A percentile compares a stretch with the other conserved stretches of the same genome.
Conservation (phyloP, 2,329 filamentous ascomycete species). For the Pyrenophora teres region DNA sequence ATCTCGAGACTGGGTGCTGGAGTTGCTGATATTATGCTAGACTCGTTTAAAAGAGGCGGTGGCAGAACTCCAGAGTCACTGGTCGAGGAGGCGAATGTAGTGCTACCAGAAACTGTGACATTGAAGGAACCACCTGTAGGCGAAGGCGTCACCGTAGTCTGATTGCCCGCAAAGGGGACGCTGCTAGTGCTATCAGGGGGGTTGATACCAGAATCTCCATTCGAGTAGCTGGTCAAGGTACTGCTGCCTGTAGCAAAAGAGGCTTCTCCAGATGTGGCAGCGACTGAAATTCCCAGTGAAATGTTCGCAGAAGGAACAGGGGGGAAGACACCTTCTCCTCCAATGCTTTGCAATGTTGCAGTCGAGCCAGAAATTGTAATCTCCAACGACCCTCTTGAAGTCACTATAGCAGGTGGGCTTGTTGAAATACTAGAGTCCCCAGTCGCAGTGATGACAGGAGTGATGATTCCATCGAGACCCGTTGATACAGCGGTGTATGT, state of each 20-base stretch:
- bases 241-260: constrained; percentile 7
- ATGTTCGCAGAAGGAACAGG: constrained; percentile 7
- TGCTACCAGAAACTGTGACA: constrained; percentile 18
- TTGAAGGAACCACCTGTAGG: constrained; percentile 13
- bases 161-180: not conserved
- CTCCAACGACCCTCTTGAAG: no score
- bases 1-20: constrained; percentile 2
- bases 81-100: constrained; percentile 8
- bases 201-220: constrained; percentile 13
- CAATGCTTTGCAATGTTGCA: constrained; percentile 14
- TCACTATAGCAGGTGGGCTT: not conserved
- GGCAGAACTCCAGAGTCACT: constrained; percentile 12
- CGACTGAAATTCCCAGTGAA: not conserved
- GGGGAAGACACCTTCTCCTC: constrained; percentile 13
- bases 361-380: not conserved
- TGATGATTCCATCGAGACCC: constrained; percentile 9
- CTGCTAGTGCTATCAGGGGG: constrained; percentile 2
- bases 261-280: not conserved
- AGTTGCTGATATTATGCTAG: not conserved
- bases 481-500: constrained; percentile 10
- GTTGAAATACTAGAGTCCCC: constrained; percentile 1
- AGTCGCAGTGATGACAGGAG: constrained; percentile 4
- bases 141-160: not conserved
- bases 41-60: constrained; percentile 3
- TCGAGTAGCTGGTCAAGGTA: constrained; percentile 8